phyloP scores from a whole-genome alignment of 2,329 filamentous ascomycete genomes.

The Canariomyces notabilis region DNA sequence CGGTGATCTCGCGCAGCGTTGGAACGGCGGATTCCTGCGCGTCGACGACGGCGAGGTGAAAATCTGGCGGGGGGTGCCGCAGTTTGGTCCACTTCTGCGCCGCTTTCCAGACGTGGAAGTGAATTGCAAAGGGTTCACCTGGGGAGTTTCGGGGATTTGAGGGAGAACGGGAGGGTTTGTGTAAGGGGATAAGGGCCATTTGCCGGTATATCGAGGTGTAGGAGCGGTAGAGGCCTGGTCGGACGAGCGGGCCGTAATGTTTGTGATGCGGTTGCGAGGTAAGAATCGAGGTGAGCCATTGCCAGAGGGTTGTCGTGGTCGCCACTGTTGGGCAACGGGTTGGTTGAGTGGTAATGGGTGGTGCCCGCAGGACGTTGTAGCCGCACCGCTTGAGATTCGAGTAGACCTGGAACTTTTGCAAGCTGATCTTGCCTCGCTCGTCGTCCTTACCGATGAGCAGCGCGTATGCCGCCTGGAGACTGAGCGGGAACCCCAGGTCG shows the following conservation, averaged over 20 bases:
- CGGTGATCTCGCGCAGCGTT: constrained; percentile 63
- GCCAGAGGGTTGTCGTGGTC: constrained; percentile 37
- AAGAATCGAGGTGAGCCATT: constrained; percentile 51
- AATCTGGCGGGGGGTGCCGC: constrained; percentile 73
- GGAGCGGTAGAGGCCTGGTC: constrained; percentile 59
- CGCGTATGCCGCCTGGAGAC: constrained; percentile 84
- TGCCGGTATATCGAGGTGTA: constrained; percentile 70
- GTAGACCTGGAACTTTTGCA: constrained; percentile 87
- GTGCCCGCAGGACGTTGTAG: constrained; percentile 73
- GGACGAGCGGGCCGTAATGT: constrained; percentile 53
- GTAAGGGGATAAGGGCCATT: constrained; percentile 66
- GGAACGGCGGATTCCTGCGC: constrained; percentile 68
- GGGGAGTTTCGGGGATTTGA: constrained; percentile 25
- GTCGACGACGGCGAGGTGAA: constrained; percentile 76
- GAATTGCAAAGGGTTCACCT: constrained; percentile 61
- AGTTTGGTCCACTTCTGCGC: constrained; percentile 67
- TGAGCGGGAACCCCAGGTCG: constrained; percentile 72
- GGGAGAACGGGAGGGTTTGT: constrained; percentile 49
- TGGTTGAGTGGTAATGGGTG: constrained; percentile 28
- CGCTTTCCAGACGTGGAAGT: constrained; percentile 79
- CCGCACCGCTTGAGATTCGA: constrained; percentile 76
- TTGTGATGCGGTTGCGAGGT: constrained; percentile 27
- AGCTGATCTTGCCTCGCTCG: constrained; percentile 53
- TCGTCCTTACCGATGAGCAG: constrained; percentile 69
- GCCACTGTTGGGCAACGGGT: constrained; percentile 7